Evolutionary conservation across 2,329 filamentous ascomycete species (phyloP).

Genomic region (Iodosphaeria phyllophila): DNA sequence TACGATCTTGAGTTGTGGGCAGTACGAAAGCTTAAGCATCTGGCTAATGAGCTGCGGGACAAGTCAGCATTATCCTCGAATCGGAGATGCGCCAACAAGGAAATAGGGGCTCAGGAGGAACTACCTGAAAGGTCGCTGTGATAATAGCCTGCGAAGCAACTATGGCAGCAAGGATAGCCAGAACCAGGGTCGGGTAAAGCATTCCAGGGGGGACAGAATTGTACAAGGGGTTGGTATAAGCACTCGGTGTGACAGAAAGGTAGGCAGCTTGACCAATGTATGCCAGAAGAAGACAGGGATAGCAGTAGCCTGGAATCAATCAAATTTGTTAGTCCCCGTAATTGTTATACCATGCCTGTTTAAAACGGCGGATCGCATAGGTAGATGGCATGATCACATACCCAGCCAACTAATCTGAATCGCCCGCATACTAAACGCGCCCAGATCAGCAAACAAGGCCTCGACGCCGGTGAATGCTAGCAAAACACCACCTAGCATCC

Average conservation of each 20-base stretch:
- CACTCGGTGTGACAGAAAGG: slow-evolving; percentile 35
- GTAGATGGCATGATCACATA: no score
- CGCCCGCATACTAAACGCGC: slow-evolving; percentile 51
- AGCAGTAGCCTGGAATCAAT: no score
- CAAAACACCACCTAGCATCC: slow-evolving; percentile 49
- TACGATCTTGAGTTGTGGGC: slow-evolving; percentile 55
- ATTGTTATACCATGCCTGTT: no score
- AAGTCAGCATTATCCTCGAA: slow-evolving; percentile 6
- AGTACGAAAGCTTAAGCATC: slow-evolving; percentile 51
- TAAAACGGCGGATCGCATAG: no score
- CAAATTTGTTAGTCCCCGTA: no score
- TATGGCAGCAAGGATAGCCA: slow-evolving; percentile 52
- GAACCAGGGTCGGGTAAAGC: slow-evolving; percentile 47
- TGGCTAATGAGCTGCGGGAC: slow-evolving; percentile 11
- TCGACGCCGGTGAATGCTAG: slow-evolving; percentile 66
- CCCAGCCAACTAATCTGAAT: slow-evolving; percentile 59
- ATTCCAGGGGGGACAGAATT: slow-evolving; percentile 47
- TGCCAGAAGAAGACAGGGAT: slow-evolving; percentile 45
- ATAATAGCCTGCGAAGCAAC: slow-evolving; percentile 68
- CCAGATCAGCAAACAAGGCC: slow-evolving; percentile 60
- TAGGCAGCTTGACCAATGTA: slow-evolving; percentile 62
- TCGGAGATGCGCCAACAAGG: not conserved
- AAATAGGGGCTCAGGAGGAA: not conserved
- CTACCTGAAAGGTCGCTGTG: slow-evolving; percentile 51
- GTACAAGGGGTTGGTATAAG: slow-evolving; percentile 59